phyloP scores from a whole-genome alignment of 805 yeast species.

The Myxozyma kluyveri region DNA sequence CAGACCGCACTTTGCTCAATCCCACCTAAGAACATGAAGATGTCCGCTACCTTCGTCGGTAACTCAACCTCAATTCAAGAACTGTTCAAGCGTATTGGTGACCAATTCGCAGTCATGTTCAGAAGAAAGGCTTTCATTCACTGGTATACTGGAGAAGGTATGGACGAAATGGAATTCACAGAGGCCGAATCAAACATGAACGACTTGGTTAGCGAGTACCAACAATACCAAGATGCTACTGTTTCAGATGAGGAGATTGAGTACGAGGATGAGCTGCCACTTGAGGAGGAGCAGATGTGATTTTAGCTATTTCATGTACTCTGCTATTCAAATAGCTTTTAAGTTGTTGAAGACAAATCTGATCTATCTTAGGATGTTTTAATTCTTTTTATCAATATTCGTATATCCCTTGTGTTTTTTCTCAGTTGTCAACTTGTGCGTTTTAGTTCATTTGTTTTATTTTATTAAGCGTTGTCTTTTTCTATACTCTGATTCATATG shows the following conservation, averaged over 20 bases:
- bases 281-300: constrained; percentile 31
- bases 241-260: constrained; percentile 75
- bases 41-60: constrained; percentile 92
- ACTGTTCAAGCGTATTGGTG: constrained; percentile 84
- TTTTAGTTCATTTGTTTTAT: too few relatives aligned
- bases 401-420: too few relatives aligned
- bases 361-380: too few relatives aligned
- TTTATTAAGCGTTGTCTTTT: too few relatives aligned
- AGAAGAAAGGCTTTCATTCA: constrained; percentile 92
- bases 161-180: constrained; percentile 92
- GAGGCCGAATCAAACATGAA: constrained; percentile 93
- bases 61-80: constrained; percentile 94
- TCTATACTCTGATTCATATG: too few relatives aligned
- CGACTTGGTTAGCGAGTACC: constrained; percentile 86
- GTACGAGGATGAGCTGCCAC: constrained; percentile 43
- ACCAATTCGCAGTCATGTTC: constrained; percentile 90
- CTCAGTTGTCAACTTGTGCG: too few relatives aligned
- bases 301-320: too few relatives aligned
- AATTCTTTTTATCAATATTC: too few relatives aligned
- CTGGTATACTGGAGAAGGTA: constrained; percentile 95
- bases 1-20: constrained; percentile 93
- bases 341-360: too few relatives aligned
- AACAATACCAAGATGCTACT: constrained; percentile 88
- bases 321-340: too few relatives aligned
- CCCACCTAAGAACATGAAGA: constrained; percentile 80